Base-by-base conservation (phyloP, 352 stramenopile species). In the Phytophthora constricta region DNA sequence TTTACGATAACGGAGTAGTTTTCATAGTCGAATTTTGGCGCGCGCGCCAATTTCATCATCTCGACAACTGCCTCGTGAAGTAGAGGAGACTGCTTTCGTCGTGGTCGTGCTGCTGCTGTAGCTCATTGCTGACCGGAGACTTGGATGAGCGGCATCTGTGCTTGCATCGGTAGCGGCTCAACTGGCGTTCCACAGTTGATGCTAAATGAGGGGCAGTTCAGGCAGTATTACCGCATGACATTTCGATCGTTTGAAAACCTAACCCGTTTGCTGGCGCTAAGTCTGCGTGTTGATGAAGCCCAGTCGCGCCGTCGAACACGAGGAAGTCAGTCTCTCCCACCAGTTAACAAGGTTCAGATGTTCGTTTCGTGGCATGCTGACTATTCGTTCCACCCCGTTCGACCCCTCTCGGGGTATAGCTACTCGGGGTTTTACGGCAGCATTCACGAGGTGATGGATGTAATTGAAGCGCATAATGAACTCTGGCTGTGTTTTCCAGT, bases 291-390 rank as follows among this genome's bases (percentile, higher is more conserved):
- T 5, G 43, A 53, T 13, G 54, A 25, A 17, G 22, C 19, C 5
- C 57, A 57, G 31, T 64, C 46, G 7, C 45, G 56, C 10, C 26
- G 34, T 2, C 45, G 33, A 10, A 58, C 46, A 13, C 31, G 13
- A 13, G 57, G 46, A 1, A 37, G 13, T 7, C 13, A 16, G 7
- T 23, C 34, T 14, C 4, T 58, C 3, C 20, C 34, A 1, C 57
- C 57, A 1, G 57, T 65, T 17, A 65, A 58, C 57, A 65, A 65
- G n/a, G 7, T 58, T 4, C 58, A 65, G 22, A 52, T 65, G 37
- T 65, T 7, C 9, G 27, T 65, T 8, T 53, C 58, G 10, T 65
- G 48, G 34, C 1, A 58, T 3, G 58, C 58, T 20, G 34, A 23
- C 0, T 61, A 57, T 5, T 68, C 51, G 0, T 68, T 37, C 16